These are phyloP conservation scores for Pseudopithomyces chartarum DNA, from an alignment of 2,329 filamentous ascomycete genomes.

Conservation along the genomic window DNA sequence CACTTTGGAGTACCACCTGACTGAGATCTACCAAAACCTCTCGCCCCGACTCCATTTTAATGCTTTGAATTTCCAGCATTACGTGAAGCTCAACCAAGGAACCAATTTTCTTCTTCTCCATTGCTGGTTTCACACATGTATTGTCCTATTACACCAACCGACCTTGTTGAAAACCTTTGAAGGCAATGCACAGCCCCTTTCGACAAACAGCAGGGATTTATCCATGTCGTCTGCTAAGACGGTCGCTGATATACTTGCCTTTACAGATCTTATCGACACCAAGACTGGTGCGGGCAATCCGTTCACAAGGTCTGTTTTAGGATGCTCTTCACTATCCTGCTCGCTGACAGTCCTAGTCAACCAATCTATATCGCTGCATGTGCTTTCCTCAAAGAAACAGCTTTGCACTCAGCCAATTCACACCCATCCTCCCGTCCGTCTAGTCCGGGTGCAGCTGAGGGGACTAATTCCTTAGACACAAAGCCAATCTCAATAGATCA, in stretches of 20 bases:
- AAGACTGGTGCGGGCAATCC: constrained; percentile 88
- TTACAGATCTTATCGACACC: constrained; percentile 82
- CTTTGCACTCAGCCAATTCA: constrained; percentile 67
- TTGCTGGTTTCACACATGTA: constrained; percentile 87
- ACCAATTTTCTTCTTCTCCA: constrained; percentile 87
- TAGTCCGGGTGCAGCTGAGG: constrained; percentile 43
- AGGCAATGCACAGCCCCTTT: constrained; percentile 70
- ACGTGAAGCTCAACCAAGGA: constrained; percentile 78
- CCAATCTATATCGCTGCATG: constrained; percentile 92
- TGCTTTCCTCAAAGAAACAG: constrained; percentile 84
- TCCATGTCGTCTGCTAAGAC: constrained; percentile 92
- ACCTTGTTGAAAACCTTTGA: constrained; percentile 80
- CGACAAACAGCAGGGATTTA: constrained; percentile 77
- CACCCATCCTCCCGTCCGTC: constrained; percentile 66
- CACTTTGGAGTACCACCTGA: constrained; percentile 81
- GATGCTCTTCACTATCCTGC: neutral
- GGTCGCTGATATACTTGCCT: constrained; percentile 85
- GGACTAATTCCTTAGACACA: constrained; percentile 41
- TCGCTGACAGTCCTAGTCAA: constrained; percentile 60
- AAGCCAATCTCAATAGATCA: constrained; percentile 37
- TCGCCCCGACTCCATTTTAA: constrained; percentile 81
- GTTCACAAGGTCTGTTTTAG: constrained; percentile 62
- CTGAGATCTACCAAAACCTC: constrained; percentile 73
- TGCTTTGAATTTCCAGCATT: constrained; percentile 82
- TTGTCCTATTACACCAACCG: constrained; percentile 83